Evolutionary conservation across 495 filamentous ascomycete species (phyloP), one percentile per base, ranked within the genome.

Genomic region (Geopyxis carbonaria): DNA sequence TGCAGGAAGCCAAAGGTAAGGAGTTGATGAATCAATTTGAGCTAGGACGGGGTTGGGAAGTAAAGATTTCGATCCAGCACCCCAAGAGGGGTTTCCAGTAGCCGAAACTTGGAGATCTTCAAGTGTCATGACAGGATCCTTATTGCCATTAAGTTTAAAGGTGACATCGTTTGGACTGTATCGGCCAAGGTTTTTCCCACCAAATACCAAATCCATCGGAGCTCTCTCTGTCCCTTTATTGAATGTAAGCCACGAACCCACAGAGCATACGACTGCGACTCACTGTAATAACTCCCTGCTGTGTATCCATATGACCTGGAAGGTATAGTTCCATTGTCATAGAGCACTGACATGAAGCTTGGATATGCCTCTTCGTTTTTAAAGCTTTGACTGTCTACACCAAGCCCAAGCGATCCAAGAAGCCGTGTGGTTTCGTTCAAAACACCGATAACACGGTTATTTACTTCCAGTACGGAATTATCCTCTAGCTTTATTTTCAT

Each of bases 1-100:
- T 22, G 57, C 51, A 2, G 77, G 77, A 2, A 82, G 65, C 75
- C 74, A 80, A 0, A 80, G 62, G 41, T 69, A 72, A 1, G 77
- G 72, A 1, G 76, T 75, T 2, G 73, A 72, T 11, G 72, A 72
- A 47, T 82, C 77, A 42, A 82, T 74, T 36, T 68, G 56, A 20
- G 69, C 69, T 10, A 52, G 55, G 11, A 69, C 58, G n/a, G 37
- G 37, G 14, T 28, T 21, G 11, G 21, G 15, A 4, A 40, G 18
- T 15, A 40, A 25, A 11, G 14, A 19, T 6, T 28, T 6, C 7
- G 37, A 16, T 11, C 37, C 37, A 7, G 22, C 22, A 3, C 37
- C 37, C 37, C 37, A 40, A 14, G 37, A 14, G 14, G 37, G 37
- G 16, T 11, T 30, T 7, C 37, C 37, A 1, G 37, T 40, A 2